Evolutionary conservation across 305 asterid genomes (phyloP).

Genomic region (Rubia occidens): DNA sequence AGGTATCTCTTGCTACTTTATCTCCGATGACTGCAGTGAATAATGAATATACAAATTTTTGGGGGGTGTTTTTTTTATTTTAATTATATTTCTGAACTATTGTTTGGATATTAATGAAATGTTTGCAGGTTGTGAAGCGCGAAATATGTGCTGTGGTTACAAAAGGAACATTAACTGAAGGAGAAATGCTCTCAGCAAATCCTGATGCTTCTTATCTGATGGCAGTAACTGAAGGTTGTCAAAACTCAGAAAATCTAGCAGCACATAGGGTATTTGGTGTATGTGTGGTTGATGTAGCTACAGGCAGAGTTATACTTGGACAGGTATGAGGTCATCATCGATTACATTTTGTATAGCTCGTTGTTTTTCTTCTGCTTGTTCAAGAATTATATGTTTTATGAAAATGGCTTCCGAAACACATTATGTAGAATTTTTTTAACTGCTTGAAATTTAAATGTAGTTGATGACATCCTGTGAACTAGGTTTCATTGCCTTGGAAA

Average conservation of each 20-base stretch:
- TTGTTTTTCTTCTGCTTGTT: background rate
- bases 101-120: conserved; percentile 14
- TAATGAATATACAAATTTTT: conserved; percentile 1
- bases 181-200: conserved; percentile 66
- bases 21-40: conserved; percentile 13
- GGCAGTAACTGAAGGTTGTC: conserved; percentile 73
- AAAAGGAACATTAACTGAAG: conserved; percentile 92
- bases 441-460: background rate
- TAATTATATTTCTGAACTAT: conserved; percentile 8
- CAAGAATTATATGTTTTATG: background rate
- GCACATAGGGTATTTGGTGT: conserved; percentile 57
- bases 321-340: conserved; percentile 45
- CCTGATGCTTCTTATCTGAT: conserved; percentile 85
- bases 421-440: background rate
- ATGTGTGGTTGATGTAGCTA: conserved; percentile 76
- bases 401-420: background rate
- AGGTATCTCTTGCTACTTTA: conserved; percentile 38
- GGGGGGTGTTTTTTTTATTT: conserved; percentile 9
- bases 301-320: conserved; percentile 78
- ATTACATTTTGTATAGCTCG: conserved; percentile 3
- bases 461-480: conserved; percentile 1
- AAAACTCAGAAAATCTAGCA: conserved; percentile 35
- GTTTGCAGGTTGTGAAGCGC: conserved; percentile 83
- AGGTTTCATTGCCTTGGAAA: background rate
- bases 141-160: conserved; percentile 92